Percentiles rank a stretch among this genome's conserved stretches.
phyloP scores from a whole-genome alignment of 2,329 filamentous ascomycete genomes.

The Neophaeococcomyces mojaviensis region DNA sequence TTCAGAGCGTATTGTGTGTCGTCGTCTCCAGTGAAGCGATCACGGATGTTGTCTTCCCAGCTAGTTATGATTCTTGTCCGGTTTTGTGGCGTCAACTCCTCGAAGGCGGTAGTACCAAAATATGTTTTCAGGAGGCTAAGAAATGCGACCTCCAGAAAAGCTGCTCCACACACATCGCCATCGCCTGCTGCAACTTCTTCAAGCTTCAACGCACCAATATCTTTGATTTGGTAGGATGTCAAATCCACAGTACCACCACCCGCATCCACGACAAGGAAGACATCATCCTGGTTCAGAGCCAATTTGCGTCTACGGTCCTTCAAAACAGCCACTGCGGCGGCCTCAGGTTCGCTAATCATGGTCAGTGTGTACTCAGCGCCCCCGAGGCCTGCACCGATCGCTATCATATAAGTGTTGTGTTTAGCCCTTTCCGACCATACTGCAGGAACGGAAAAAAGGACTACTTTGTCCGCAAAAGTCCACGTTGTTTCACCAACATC shows the following conservation, averaged over 20 bases:
- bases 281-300: not conserved
- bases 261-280: not conserved
- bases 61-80: not conserved
- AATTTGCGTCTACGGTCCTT: not conserved
- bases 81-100: not conserved
- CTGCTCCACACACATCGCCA: not conserved
- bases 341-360: not conserved
- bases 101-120: no score
- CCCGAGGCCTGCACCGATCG: constrained; percentile 11
- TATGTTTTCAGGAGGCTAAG: no score
- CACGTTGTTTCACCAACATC: not conserved
- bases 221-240: not conserved
- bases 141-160: not conserved
- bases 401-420: constrained; percentile 41
- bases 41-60: not conserved
- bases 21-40: not conserved
- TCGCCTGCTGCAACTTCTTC: not conserved
- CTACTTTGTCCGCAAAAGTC: constrained; percentile 33
- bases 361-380: not conserved
- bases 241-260: constrained; percentile 6
- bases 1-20: not conserved
- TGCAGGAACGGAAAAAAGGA: constrained; percentile 51
- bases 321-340: not conserved
- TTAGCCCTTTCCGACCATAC: constrained; percentile 53
- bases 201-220: not conserved